Conservation (phyloP, 805 yeast species). For the Suhomyces emberorum region DNA sequence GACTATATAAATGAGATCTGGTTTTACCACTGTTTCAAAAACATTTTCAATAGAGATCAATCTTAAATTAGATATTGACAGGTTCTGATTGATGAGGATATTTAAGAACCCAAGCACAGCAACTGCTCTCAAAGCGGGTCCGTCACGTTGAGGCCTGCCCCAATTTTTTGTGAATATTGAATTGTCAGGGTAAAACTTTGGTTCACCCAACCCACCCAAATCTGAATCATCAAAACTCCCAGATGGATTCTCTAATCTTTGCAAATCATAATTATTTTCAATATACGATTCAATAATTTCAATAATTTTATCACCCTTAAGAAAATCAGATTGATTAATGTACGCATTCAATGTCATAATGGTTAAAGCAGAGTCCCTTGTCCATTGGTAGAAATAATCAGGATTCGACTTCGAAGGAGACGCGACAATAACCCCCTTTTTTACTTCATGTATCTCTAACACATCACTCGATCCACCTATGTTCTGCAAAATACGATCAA, state of each 20-base stretch:
- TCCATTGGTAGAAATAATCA: slow-evolving; percentile 87
- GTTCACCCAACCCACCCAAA: slow-evolving; percentile 77
- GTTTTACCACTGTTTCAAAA: slow-evolving; percentile 53
- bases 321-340: slow-evolving; percentile 40
- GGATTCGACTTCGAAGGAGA: slow-evolving; percentile 73
- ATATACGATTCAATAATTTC: slow-evolving; percentile 58
- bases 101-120: slow-evolving; percentile 57
- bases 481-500: slow-evolving; percentile 48
- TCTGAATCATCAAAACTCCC: slow-evolving; percentile 49
- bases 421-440: slow-evolving; percentile 76
- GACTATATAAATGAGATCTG: slow-evolving; percentile 66
- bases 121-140: slow-evolving; percentile 79
- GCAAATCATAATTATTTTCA: slow-evolving; percentile 54
- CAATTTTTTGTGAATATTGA: slow-evolving; percentile 61
- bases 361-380: slow-evolving; percentile 84
- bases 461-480: slow-evolving; percentile 50
- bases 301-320: slow-evolving; percentile 15
- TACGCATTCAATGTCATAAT: slow-evolving; percentile 59
- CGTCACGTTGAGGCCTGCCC: slow-evolving; percentile 97
- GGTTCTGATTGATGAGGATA: slow-evolving; percentile 32
- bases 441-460: slow-evolving; percentile 32
- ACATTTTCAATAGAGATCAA: slow-evolving; percentile 36
- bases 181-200: slow-evolving; percentile 73
- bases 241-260: slow-evolving; percentile 63
- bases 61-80: slow-evolving; percentile 19